These are phyloP conservation scores for Trichocladium uniseriatum DNA, from an alignment of 495 filamentous ascomycete genomes.

Conservation along the genomic window DNA sequence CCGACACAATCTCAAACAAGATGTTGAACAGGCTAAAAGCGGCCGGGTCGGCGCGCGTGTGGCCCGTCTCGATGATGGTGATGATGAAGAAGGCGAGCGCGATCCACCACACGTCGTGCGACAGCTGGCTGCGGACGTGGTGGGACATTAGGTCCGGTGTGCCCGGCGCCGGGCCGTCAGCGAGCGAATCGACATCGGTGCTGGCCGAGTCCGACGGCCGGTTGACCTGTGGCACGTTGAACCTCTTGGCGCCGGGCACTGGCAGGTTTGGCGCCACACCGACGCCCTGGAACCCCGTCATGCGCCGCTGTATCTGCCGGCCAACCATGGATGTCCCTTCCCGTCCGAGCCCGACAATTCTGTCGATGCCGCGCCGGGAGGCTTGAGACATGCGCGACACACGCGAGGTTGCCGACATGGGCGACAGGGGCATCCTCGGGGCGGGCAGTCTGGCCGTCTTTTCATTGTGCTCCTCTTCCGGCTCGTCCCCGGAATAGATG, in stretches of 20 bases:
- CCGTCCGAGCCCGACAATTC: constrained; percentile 24
- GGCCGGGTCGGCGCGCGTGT: constrained; percentile 57
- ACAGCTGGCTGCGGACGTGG: constrained; percentile 50
- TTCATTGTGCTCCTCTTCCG: neutral
- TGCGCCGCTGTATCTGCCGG: constrained; percentile 52
- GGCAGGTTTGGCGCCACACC: neutral
- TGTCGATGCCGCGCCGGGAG: constrained; percentile 2
- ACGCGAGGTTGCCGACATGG: constrained; percentile 22
- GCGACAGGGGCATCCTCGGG: neutral
- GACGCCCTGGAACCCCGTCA: constrained; percentile 9
- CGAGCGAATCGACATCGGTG: neutral
- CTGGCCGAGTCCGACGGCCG: neutral
- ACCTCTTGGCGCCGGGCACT: neutral
- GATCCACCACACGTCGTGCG: constrained; percentile 84
- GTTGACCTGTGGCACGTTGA: neutral
- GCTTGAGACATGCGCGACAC: neutral
- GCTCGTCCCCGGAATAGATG: constrained; percentile 50
- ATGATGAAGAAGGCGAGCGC: constrained; percentile 66
- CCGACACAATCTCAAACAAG: constrained; percentile 75
- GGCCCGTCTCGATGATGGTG: constrained; percentile 58
- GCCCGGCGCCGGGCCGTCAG: neutral
- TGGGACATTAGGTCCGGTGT: neutral
- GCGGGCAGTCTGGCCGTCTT: neutral
- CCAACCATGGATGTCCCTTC: constrained; percentile 31
- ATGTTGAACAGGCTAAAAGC: constrained; percentile 75